These are phyloP conservation scores for Penstemon davidsonii DNA, from an alignment of 257 asterid species.

Conservation along the genomic window DNA sequence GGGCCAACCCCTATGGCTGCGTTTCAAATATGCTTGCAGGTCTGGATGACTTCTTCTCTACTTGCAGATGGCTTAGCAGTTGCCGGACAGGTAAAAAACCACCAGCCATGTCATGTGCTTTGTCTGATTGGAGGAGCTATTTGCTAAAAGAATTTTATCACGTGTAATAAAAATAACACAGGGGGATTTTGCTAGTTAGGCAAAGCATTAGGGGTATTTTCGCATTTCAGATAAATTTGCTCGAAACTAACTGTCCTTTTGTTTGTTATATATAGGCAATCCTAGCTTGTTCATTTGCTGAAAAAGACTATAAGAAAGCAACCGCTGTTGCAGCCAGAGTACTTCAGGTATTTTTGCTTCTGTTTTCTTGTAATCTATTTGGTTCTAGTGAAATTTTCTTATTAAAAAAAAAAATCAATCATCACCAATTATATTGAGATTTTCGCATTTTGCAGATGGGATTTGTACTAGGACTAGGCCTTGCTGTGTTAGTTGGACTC, in stretches of 20 bases:
- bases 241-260: not conserved
- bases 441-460: conserved; percentile 62
- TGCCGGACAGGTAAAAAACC: conserved; percentile 81
- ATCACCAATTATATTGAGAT: not conserved
- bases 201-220: too few species aligned
- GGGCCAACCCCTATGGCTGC: conserved; percentile 95
- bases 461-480: conserved; percentile 76
- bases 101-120: not conserved
- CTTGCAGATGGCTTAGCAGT: conserved; percentile 98
- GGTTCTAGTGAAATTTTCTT: too few species aligned
- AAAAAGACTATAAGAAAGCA: conserved; percentile 80
- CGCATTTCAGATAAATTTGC: too few species aligned
- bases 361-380: too few species aligned
- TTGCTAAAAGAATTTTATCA: too few species aligned
- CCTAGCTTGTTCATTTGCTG: conserved; percentile 96
- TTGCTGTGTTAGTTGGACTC: conserved; percentile 64
- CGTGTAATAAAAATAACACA: too few species aligned
- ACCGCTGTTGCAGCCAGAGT: conserved; percentile 78
- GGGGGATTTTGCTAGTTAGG: too few species aligned
- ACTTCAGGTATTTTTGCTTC: conserved; percentile 52
- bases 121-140: not conserved
- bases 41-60: conserved; percentile 91
- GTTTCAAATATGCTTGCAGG: conserved; percentile 87
- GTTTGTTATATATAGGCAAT: conserved; percentile 62
- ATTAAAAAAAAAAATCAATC: too few species aligned